Evolutionary conservation across 176 grass and related monocot species (phyloP), one percentile per base, ranked within the genome.

Genomic region (Zizania latifolia): DNA sequence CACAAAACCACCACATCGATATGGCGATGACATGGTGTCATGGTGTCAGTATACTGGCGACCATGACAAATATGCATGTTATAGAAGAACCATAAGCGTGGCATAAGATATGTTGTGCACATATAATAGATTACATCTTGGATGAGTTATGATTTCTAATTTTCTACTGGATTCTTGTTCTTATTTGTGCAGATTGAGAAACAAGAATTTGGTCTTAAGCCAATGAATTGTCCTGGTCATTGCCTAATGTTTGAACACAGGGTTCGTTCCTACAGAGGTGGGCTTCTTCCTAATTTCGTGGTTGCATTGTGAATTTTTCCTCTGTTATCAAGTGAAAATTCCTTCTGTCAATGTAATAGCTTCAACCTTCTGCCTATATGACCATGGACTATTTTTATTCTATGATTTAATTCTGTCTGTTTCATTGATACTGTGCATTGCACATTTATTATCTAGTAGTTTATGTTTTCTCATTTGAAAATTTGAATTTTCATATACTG

Each of bases 211-310:
- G 95, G 91, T 81, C 91, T 99, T 61, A 99, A 99, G 83, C 95
- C 95, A 77, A 99, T 99, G 95, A 99, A 99, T 84, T 99, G 95
- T 77, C 95, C 95, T 56, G 95, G 95, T 2, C 95, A 94, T 67
- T 99, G 95, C 78, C 82, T 99, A 88, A 99, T 99, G 95, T 99
- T 99, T 88, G 84, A 89, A 50, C 80, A 94, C 70, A 79, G 92
- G 73, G 89, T 90, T 86, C 95, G 95, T 29, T 99, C 95, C 0
- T 99, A 94, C 68, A 99, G 95, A 99, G 91, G 95, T 94, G 30
- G 74, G 75, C 77, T 86, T 36, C 76, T 75, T 59, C 35, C 17
- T 67, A 81, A 37, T 62, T 4, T 31, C 4, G 58, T 26, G 19
- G 36, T 82, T 88, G 12, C n/a, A 45, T 48, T 28, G 1, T 43